Evolutionary conservation across 257 asterid species (phyloP), one percentile per base, ranked within the genome.

Genomic region (Mitragyna speciosa): DNA sequence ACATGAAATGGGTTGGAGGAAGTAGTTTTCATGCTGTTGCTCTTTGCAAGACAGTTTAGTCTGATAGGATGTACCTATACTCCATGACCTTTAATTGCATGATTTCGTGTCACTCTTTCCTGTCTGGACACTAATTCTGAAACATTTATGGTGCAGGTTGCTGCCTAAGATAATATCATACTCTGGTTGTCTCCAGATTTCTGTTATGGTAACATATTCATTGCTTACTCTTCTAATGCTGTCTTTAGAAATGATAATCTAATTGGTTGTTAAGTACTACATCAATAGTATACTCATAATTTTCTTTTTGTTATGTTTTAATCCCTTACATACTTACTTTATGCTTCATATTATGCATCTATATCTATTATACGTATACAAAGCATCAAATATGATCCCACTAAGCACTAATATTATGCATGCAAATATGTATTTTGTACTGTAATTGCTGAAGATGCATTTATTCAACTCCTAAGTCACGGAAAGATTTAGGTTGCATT

Each of bases 91-190:
- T n/a, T 9, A 20, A 30, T 28, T 49, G 22, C 19, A 30, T 47
- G 11, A 30, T 58, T 5, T 22, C 24, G n/a, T 36, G 47, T 43
- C 47, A 4, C 58, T 41, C 11, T n/a, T 71, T 7, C 5, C 16
- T 19, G 12, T 12, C 17, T 31, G 33, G 22, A n/a, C 26, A 43
- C 72, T 76, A 43, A 76, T 63, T 76, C 6, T n/a, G 14, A 41
- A 58, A 30, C 43, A 6, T 43, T 76, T 76, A 43, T n/a, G 58
- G 30, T 76, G 79, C 79, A 76, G 79, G 63, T 76, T 59, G 64
- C 79, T 63, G 72, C 51, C 61, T 76, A 63, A 31, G 72, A 76
- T 61, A 61, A 5, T 45, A 26, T 11, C 30, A 39, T 14, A 75
- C 79, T 2, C 33, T 2, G 70, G 41, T 26, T 63, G 33, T 43